Evolutionary conservation across 2,329 filamentous ascomycete species (phyloP), one percentile per base, ranked within the genome.

Genomic region (Apiospora hydei): DNA sequence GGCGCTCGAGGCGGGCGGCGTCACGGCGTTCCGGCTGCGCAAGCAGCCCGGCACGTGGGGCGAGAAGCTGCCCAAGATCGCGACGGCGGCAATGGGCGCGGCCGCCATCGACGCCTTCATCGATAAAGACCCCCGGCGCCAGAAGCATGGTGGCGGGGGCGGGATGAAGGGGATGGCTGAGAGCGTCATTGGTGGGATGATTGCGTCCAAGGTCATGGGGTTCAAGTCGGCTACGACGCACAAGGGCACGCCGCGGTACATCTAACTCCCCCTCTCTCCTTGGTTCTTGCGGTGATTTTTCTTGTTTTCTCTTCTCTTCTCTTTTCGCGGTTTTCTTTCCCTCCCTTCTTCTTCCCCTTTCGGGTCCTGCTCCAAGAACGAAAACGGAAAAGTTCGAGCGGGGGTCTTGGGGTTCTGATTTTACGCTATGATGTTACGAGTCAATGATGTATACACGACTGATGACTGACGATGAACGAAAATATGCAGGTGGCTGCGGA

Each of bases 101-200:
- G 86, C 85, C 0, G 77, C 87, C 24, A 82, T 86, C 51, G 85
- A 87, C 72, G 84, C 85, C 0, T 83, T 87, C 44, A 81, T 85
- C 47, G 79, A 81, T 57, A 76, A 80, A 30, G 79, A 81, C 67
- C 79, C 80, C 0, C 71, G 77, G 26, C 76, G 74, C 2, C 57
- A 21, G 30, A 4, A 4, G 57, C 38, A 72, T 18, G 76, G 72
- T 16, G 73, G 66, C 11, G 75, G 75, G 3, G 57, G 72, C 30
- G 77, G 77, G 3, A 67, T 81, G n/a, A 79, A 78, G 49, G 78
- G 79, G 2, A 77, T 80, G 71, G 79, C 79, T 3, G 78, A 81
- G 72, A 79, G 73, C 44, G 78, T 78, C 3, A 76, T 81, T 10
- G 78, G 75, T 26, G 76, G 78, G 21, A 24, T 81, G 67, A 69